Evolutionary conservation across 1,284 basidiomycete species (phyloP).

Genomic region (Butyriboletus appendiculatus): DNA sequence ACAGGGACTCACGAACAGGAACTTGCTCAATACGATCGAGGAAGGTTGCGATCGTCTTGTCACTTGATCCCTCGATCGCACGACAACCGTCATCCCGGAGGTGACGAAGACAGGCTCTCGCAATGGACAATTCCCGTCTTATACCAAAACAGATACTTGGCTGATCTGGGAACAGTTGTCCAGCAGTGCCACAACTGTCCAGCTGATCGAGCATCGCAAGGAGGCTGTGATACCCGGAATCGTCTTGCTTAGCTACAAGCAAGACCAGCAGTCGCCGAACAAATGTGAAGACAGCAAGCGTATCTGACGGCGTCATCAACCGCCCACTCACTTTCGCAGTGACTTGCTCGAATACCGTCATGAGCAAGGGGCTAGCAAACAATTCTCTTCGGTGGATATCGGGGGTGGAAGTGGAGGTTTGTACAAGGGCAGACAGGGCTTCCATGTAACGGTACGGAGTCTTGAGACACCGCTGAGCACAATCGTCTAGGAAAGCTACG

Average conservation of each 20-base stretch:
- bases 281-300: constrained; percentile 63
- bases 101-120: constrained; percentile 37
- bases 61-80: constrained; percentile 2
- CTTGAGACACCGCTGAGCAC: constrained; percentile 80
- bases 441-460: constrained; percentile 90
- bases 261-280: constrained; percentile 59
- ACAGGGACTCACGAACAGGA: constrained; percentile 41
- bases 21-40: constrained; percentile 44
- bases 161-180: constrained; percentile 33
- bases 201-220: constrained; percentile 41
- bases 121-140: constrained; percentile 44
- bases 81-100: constrained; percentile 17
- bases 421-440: constrained; percentile 38
- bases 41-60: constrained; percentile 39
- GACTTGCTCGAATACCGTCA: constrained; percentile 78
- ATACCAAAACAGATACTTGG: constrained; percentile 47
- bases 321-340: constrained; percentile 57
- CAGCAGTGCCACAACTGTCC: constrained; percentile 29
- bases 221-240: constrained; percentile 38
- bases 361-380: constrained; percentile 70
- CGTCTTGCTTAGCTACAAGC: constrained; percentile 54
- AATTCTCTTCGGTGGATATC: constrained; percentile 11
- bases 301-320: constrained; percentile 57
- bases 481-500: constrained; percentile 83
- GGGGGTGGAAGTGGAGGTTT: constrained; percentile 3